These are phyloP conservation scores for Sanguinoderma infundibulare DNA, from an alignment of 1,284 basidiomycete species.

Conservation along the genomic window DNA sequence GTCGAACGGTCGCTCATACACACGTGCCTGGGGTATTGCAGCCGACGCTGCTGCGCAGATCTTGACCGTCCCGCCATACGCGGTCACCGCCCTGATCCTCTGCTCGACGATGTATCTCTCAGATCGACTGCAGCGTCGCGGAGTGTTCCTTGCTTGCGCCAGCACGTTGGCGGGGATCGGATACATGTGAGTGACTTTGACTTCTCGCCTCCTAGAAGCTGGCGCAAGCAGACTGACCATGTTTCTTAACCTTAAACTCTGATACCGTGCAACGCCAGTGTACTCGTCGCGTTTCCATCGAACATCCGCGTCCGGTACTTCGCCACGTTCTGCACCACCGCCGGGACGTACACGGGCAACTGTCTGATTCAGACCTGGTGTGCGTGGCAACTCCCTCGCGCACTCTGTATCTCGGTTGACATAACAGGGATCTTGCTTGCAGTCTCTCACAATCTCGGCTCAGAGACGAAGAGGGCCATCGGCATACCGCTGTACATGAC, in stretches of 20 bases:
- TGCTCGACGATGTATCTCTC: conserved; percentile 65
- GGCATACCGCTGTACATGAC: conserved; percentile 78
- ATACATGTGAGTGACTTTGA: conserved; percentile 54
- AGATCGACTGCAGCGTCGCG: conserved; percentile 75
- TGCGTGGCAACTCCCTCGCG: conserved; percentile 41
- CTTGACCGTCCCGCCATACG: conserved; percentile 84
- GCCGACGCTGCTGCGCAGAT: conserved; percentile 64
- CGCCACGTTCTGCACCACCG: conserved; percentile 70
- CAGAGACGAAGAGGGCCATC: conserved; percentile 77
- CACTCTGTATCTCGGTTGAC: background rate
- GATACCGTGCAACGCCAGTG: too few relatives aligned
- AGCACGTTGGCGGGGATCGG: conserved; percentile 62
- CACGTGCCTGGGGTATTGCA: conserved; percentile 28
- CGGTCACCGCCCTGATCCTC: conserved; percentile 70
- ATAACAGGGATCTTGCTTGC: too few relatives aligned
- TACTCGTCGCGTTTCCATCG: conserved; percentile 50
- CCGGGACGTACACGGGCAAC: conserved; percentile 71
- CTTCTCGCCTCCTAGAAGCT: background rate
- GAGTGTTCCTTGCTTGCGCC: conserved; percentile 55
- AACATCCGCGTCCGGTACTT: conserved; percentile 65
- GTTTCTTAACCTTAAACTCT: too few relatives aligned
- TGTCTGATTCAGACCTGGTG: conserved; percentile 76
- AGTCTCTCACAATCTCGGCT: conserved; percentile 78
- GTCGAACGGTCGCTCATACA: too few relatives aligned
- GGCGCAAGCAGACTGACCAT: too few relatives aligned